Evolutionary conservation across 495 filamentous ascomycete genomes (phyloP), one percentile per base, ranked within the genome.

Genomic region (Xylaria acuta): DNA sequence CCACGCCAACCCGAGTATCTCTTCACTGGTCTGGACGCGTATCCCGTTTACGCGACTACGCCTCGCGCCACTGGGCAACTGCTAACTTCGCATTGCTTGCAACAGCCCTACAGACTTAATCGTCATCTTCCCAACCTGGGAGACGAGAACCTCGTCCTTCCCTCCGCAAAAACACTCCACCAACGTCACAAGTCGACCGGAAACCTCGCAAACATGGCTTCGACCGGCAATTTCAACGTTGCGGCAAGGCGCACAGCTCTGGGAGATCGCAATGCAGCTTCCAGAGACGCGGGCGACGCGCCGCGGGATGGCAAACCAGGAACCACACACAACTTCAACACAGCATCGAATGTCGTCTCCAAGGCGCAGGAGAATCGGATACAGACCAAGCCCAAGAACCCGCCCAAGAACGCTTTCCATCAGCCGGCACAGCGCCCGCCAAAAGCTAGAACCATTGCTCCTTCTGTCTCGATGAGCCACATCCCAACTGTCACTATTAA

Each of bases 121-220:
- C 89, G 90, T 72, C 83, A 84, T 34, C 80, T 91, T 76, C 88
- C 88, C 78, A 86, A 58, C 5, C 73, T 75, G 60, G 78, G 90
- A 75, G 93, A 94, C 84, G 96, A 98, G 82, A 95, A 95, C 80
- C 36, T 54, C 1, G 84, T 85, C 30, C 84, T 89, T 25, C 80
- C 88, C 20, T 72, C 84, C 59, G 86, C 86, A 73, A 93, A 91
- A 78, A 80, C 87, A 36, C 80, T 92, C 69, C 93, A 94, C 74
- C 91, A 95, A 76, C 91, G 90, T 34, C 91, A 94, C 83, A 97
- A 95, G 81, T 96, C 94, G 0, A 91, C 89, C 11, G 87, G 92
- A 27, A 92, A 90, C 56, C 81, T 94, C 58, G 88, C 86, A 58
- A 82, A 84, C 32, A 68, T 84, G 72, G 74, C 86, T 20, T 83